These are phyloP conservation scores for Saposhnikovia divaricata DNA, from an alignment of 129 eudicot genomes.

Conservation along the genomic window DNA sequence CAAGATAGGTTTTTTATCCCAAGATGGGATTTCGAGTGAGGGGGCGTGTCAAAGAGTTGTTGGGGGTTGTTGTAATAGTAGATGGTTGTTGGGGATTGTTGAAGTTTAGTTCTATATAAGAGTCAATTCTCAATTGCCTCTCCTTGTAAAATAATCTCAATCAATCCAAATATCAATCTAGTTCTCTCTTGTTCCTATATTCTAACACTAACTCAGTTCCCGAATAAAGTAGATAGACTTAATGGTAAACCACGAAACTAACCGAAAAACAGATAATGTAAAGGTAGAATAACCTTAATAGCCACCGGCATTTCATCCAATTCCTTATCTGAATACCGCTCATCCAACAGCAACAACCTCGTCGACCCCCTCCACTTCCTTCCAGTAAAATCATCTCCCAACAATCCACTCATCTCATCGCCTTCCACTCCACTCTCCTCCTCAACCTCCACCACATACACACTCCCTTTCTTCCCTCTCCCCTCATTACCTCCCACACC, in stretches of 20 bases:
- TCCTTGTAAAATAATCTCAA: too few relatives aligned
- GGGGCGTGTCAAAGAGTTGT: too few relatives aligned
- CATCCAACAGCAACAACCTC: slow-evolving; percentile 82
- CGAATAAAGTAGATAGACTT: background rate
- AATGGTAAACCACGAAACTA: background rate
- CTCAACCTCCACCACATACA: slow-evolving; percentile 44
- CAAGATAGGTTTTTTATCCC: too few relatives aligned
- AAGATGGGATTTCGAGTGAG: too few relatives aligned
- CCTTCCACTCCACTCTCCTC: slow-evolving; percentile 24
- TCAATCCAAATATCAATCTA: too few relatives aligned
- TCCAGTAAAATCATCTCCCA: slow-evolving; percentile 51
- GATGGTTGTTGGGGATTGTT: too few relatives aligned
- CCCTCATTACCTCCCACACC: slow-evolving; percentile 17
- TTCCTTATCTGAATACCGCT: slow-evolving; percentile 32
- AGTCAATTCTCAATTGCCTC: too few relatives aligned
- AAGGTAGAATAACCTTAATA: slow-evolving; percentile 49
- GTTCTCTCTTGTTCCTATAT: too few relatives aligned
- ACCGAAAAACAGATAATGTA: background rate
- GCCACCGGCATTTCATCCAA: slow-evolving; percentile 78
- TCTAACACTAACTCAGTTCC: too few relatives aligned
- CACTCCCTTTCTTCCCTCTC: slow-evolving; percentile 23
- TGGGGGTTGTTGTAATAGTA: too few relatives aligned
- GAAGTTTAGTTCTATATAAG: too few relatives aligned
- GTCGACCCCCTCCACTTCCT: slow-evolving; percentile 78
- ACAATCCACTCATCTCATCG: slow-evolving; percentile 55